Evolutionary conservation across 2,329 filamentous ascomycete genomes (phyloP).

Genomic region (Trichoderma sp.): DNA sequence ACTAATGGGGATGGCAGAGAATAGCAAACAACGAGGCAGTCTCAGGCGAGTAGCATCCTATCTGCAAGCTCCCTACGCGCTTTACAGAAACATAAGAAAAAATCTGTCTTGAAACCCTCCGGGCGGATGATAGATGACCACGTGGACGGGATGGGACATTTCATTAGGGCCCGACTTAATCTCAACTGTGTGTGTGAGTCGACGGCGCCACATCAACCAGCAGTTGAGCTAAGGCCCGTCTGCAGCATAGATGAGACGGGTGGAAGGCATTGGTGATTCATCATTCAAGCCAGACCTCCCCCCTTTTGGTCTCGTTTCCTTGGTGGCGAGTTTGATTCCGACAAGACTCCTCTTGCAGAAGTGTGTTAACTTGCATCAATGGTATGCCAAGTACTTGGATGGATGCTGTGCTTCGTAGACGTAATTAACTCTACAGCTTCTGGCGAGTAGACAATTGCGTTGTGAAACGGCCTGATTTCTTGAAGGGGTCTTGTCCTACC

Average conservation of each 20-base stretch:
- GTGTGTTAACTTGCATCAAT: background rate
- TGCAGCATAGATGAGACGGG: conserved; percentile 2
- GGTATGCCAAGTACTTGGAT: background rate
- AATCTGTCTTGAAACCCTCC: conserved; percentile 2
- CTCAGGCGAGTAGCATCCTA: conserved; percentile 8
- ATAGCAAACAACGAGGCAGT: conserved; percentile 10
- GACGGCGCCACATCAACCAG: conserved; percentile 11
- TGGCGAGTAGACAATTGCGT: background rate
- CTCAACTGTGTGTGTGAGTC: background rate
- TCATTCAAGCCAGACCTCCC: background rate
- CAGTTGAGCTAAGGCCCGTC: background rate
- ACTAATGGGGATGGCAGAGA: background rate
- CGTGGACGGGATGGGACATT: conserved; percentile 19
- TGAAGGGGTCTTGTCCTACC: conserved; percentile 10
- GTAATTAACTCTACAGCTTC: background rate
- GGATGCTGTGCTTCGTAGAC: background rate
- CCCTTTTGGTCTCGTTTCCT: background rate
- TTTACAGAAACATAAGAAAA: background rate
- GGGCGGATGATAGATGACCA: conserved; percentile 16
- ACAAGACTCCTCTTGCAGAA: background rate
- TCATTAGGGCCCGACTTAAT: conserved; percentile 13
- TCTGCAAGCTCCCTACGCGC: conserved; percentile 11
- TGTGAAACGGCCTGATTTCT: conserved; percentile 8
- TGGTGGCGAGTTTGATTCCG: background rate
- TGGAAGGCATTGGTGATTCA: background rate